Base-by-base conservation (phyloP, 805 yeast genomes). In the Clavispora phyllophila region DNA sequence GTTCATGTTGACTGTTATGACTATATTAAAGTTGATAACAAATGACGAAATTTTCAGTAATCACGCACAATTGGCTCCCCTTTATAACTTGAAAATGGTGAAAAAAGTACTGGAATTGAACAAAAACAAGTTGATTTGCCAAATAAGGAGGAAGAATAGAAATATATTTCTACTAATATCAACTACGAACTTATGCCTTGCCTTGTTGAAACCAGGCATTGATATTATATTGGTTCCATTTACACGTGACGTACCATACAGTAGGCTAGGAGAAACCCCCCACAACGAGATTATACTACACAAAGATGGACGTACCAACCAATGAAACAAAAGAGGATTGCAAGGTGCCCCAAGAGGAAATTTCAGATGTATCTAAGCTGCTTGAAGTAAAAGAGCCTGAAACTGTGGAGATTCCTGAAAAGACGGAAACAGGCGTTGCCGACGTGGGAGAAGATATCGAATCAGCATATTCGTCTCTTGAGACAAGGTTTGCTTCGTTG, bases 391-490 rank as follows among this genome's bases (percentile, higher is more conserved):
- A 14, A n/a, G 9, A 26, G 7, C n/a, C 27, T 4, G 36, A 22
- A 15, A 10, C 5, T 6, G 13, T n/a, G 9, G 23, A 31, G 4
- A 9, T 27, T 5, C 17, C 26, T 18, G 24, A 32, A 18, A 25
- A 26, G 17, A 79, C 87, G 0, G 83, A 81, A 40, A 68, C 73
- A 48, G 70, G 71, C 6, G 3, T 17, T 9, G 31, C 17, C 1
- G 13, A 73, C 50, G 54, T 81, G 17, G 87, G 80, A 50, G 64
- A 63, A 34, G 80, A 75, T 35, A 71, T 83, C 20, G 80, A 77
- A 44, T 60, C 67, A 17, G 73, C 76, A 3, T 79, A 76, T 59
- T 47, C 63, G 3, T 57, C 62, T 27, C 60, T 81, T 14, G 82
- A 79, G 46, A 81, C 89, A 7, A 61, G 55, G 43, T 61, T 69